phyloP scores from a whole-genome alignment of 2,329 filamentous ascomycete species.

The Beauveria sp. region DNA sequence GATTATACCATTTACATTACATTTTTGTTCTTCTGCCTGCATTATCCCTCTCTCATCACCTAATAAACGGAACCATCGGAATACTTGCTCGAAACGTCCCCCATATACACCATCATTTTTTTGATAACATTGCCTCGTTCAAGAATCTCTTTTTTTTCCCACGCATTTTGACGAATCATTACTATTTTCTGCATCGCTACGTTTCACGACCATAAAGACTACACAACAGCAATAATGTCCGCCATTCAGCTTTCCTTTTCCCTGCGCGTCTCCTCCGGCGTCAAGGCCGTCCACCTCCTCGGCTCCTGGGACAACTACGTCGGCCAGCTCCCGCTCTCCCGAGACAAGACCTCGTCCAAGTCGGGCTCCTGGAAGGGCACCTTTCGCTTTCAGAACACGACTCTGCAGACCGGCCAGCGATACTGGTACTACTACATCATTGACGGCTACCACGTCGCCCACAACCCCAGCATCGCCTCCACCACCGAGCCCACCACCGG shows the following conservation, averaged over 20 bases:
- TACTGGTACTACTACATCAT: constrained; percentile 99
- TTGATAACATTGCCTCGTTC: constrained; percentile 2
- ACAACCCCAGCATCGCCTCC: constrained; percentile 85
- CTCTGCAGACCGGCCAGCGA: constrained; percentile 78
- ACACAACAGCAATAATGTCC: constrained; percentile 55
- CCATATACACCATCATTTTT: constrained; percentile 26
- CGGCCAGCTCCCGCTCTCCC: constrained; percentile 88
- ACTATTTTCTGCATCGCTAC: constrained; percentile 22
- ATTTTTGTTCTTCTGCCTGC: constrained; percentile 15
- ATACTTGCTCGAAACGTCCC: constrained; percentile 41
- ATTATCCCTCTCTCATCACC: constrained; percentile 24
- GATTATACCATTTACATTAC: constrained; percentile 20
- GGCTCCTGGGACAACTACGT: constrained; percentile 98
- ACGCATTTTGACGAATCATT: constrained; percentile 6
- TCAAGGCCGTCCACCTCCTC: constrained; percentile 95
- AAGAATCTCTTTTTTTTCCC: neutral
- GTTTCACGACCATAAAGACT: constrained; percentile 15
- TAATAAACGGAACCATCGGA: constrained; percentile 45
- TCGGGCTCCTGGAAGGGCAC: constrained; percentile 90
- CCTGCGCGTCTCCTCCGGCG: constrained; percentile 89
- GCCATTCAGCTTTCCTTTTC: constrained; percentile 90
- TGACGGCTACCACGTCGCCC: constrained; percentile 95
- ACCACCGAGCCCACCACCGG: constrained; percentile 94
- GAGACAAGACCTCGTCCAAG: constrained; percentile 76
- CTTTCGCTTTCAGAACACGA: constrained; percentile 87